phyloP scores from a whole-genome alignment of 2,329 filamentous ascomycete species.

The Knufia petricola region DNA sequence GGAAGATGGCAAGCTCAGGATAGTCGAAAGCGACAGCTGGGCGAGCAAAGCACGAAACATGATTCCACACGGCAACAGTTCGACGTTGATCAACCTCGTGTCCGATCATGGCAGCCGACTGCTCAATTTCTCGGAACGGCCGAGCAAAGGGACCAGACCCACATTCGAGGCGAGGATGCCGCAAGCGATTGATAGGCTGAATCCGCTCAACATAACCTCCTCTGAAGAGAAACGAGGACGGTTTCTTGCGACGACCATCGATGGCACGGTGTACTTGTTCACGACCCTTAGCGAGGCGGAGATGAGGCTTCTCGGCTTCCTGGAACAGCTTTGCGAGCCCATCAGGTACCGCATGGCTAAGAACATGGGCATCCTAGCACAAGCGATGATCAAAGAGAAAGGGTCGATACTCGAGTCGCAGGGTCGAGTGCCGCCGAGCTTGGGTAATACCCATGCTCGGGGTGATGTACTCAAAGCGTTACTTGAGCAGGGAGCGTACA shows the following conservation, averaged over 20 bases:
- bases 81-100: conserved; percentile 1
- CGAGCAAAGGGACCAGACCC: conserved; percentile 8
- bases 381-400: conserved; percentile 2
- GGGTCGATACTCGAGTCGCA: neutral
- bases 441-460: conserved; percentile 17
- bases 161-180: conserved; percentile 18
- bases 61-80: conserved; percentile 9
- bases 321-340: conserved; percentile 59
- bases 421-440: neutral
- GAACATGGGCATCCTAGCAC: conserved; percentile 8
- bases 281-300: conserved; percentile 52
- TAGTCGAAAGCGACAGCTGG: conserved; percentile 28
- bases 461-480: conserved; percentile 15
- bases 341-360: conserved; percentile 24
- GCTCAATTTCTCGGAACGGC: conserved; percentile 1
- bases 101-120: conserved; percentile 4
- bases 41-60: conserved; percentile 15
- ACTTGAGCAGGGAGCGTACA: conserved; percentile 20
- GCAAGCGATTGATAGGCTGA: conserved; percentile 13
- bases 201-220: neutral
- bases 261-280: conserved; percentile 63
- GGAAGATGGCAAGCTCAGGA: conserved; percentile 26
- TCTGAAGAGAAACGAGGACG: conserved; percentile 23
- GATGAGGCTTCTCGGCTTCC: conserved; percentile 60
- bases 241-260: conserved; percentile 56